Evolutionary conservation across 495 filamentous ascomycete genomes (phyloP).

Genomic region (Trichoderma gamsii): DNA sequence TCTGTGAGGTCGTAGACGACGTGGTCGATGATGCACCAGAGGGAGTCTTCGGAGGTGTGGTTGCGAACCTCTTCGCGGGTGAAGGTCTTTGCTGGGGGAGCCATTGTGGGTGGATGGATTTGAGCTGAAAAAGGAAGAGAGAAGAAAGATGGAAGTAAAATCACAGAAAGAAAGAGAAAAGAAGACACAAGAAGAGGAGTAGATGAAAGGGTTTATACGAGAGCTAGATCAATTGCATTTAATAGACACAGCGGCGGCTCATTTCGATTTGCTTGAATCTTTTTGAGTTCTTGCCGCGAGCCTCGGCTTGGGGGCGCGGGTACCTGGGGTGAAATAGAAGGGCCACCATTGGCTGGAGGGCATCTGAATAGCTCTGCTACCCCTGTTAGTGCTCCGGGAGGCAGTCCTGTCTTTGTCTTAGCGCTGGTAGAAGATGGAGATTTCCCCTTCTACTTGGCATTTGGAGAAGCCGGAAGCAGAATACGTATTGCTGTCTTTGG

Average conservation of each 20-base stretch:
- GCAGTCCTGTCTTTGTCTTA: no score
- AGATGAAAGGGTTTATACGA: neutral
- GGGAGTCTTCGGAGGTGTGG: conserved; percentile 75
- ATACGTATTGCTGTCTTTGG: no score
- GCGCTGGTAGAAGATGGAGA: no score
- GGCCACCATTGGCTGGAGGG: neutral
- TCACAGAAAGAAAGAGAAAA: neutral
- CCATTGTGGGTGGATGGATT: neutral
- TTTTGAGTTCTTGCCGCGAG: neutral
- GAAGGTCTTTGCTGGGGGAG: conserved; percentile 37
- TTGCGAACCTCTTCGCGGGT: conserved; percentile 71
- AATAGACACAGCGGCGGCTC: no score
- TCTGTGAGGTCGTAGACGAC: conserved; percentile 91
- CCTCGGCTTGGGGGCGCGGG: neutral
- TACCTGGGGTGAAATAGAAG: neutral
- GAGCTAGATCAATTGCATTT: neutral
- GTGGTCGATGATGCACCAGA: conserved; percentile 80
- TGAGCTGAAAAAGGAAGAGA: neutral
- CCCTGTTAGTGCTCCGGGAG: no score
- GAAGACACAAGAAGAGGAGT: neutral
- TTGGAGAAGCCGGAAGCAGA: no score
- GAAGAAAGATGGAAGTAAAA: neutral
- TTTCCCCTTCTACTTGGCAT: no score
- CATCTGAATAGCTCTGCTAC: neutral
- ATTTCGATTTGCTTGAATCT: no score